Percentiles rank a stretch among this genome's conserved stretches.
Evolutionary conservation across 1,284 basidiomycete genomes (phyloP).

Genomic region (Porodaedalea pini): DNA sequence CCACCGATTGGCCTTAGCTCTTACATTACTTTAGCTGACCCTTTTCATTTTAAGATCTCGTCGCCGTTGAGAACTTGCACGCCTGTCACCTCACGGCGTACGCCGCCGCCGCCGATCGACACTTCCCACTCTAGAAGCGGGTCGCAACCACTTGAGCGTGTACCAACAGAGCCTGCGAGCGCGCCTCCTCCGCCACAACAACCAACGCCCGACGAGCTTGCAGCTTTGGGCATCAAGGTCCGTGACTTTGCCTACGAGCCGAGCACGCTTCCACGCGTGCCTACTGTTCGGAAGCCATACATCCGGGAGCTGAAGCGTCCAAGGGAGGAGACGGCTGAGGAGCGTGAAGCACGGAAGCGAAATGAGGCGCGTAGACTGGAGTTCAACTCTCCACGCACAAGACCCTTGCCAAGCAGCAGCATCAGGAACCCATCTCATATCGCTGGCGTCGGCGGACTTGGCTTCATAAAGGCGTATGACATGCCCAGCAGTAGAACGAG

Average conservation of each 20-base stretch:
- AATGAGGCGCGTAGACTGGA: constrained; percentile 9
- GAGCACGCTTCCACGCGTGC: constrained; percentile 56
- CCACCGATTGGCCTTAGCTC: too few relatives aligned
- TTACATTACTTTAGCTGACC: background rate
- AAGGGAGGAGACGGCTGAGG: background rate
- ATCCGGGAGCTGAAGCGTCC: constrained; percentile 10
- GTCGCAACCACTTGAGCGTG: constrained; percentile 11
- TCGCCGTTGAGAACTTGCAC: background rate
- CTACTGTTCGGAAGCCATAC: constrained; percentile 36
- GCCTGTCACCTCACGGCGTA: background rate
- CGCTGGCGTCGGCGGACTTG: background rate
- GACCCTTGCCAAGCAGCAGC: background rate
- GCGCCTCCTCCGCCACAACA: constrained; percentile 7
- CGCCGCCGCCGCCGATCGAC: constrained; percentile 5
- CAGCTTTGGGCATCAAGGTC: constrained; percentile 58
- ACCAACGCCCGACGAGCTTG: constrained; percentile 13
- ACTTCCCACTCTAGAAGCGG: background rate
- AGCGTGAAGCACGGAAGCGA: background rate
- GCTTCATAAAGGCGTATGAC: constrained; percentile 2
- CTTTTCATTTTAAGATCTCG: background rate
- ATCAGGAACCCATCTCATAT: too few relatives aligned
- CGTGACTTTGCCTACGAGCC: constrained; percentile 67
- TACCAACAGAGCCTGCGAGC: constrained; percentile 14
- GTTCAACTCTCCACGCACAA: background rate
- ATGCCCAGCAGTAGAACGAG: background rate